phyloP scores from a whole-genome alignment of 176 grass and related monocot species.

The Oryza longistaminata region DNA sequence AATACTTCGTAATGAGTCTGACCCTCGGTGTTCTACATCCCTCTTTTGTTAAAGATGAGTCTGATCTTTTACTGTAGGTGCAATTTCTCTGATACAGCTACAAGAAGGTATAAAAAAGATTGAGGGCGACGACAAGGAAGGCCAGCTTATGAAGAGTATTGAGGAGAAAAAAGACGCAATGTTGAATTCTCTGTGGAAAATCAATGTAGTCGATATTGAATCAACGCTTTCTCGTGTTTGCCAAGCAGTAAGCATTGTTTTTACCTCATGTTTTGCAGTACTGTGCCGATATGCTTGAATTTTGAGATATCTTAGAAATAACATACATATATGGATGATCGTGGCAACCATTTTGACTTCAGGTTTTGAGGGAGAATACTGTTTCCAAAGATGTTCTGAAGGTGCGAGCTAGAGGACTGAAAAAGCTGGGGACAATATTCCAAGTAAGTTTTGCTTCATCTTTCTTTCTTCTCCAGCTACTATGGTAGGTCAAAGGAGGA shows the following conservation, averaged over 20 bases:
- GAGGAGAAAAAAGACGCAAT: conserved; percentile 91
- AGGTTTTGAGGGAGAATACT: conserved; percentile 79
- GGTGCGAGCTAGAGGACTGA: conserved; percentile 70
- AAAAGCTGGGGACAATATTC: conserved; percentile 90
- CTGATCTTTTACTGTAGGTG: conserved; percentile 50
- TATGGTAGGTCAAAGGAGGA: neutral
- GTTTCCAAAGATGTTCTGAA: conserved; percentile 72
- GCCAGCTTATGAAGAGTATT: conserved; percentile 49
- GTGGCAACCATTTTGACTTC: conserved; percentile 15
- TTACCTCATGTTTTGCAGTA: neutral
- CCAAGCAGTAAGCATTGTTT: conserved; percentile 68
- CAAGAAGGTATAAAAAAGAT: conserved; percentile 88
- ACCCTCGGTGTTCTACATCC: neutral
- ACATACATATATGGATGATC: neutral
- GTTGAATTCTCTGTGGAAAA: conserved; percentile 95
- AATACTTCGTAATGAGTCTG: neutral
- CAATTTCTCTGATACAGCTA: conserved; percentile 78
- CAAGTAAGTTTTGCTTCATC: conserved; percentile 57
- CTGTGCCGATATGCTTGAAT: neutral
- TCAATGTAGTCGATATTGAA: conserved; percentile 95
- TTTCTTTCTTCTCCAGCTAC: neutral
- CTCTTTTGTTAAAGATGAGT: neutral
- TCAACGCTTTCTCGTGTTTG: conserved; percentile 75
- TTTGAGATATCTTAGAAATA: neutral
- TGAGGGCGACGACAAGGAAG: conserved; percentile 67